Percentiles rank a stretch among this genome's conserved stretches.
phyloP scores from a whole-genome alignment of 176 grass and related monocot genomes.

The Bolboschoenus planiculmis region DNA sequence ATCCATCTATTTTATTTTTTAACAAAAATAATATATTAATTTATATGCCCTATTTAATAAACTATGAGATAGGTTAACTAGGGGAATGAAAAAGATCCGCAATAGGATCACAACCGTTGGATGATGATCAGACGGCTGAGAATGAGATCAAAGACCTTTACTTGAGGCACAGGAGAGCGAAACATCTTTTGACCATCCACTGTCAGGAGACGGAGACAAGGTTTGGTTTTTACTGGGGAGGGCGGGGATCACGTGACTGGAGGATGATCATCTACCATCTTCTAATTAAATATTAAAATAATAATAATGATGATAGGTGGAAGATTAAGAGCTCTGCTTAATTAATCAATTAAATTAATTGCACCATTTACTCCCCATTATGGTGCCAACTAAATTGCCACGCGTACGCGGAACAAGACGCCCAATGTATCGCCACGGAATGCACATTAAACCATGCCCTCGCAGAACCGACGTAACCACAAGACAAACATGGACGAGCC shows the following conservation, averaged over 20 bases:
- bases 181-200: slow-evolving; percentile 18
- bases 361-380: background rate
- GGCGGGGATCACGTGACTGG: slow-evolving; percentile 5
- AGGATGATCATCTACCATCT: background rate
- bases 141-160: background rate
- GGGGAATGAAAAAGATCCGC: background rate
- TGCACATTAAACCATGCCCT: background rate
- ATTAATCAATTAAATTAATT: background rate
- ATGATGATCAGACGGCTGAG: background rate
- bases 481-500: background rate
- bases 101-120: background rate
- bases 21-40: background rate
- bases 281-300: background rate
- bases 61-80: background rate
- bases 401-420: background rate
- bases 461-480: background rate
- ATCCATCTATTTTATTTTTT: background rate
- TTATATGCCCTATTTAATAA: background rate
- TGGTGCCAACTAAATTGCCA: background rate
- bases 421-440: background rate
- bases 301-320: no score
- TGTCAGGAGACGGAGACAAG: background rate
- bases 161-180: background rate
- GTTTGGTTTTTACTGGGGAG: background rate
- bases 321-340: background rate